Conservation (phyloP, 495 filamentous ascomycete genomes). For the Penicillium malachiteum region DNA sequence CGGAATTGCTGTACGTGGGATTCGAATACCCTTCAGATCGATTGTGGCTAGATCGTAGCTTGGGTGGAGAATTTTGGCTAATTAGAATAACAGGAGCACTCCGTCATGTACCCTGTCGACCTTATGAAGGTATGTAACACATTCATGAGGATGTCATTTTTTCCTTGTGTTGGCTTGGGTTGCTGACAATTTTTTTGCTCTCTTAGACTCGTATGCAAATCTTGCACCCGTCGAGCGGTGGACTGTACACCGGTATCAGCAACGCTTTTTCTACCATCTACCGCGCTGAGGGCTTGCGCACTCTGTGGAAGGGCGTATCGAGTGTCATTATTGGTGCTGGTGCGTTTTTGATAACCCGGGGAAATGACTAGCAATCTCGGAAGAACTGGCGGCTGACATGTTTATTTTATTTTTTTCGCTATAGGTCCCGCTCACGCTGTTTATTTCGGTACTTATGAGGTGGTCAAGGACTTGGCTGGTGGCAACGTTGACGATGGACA, state of each 20-base stretch:
- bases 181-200: slow-evolving; percentile 11
- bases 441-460: slow-evolving; percentile 97
- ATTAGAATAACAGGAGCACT: slow-evolving; percentile 61
- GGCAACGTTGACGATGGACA: slow-evolving; percentile 86
- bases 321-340: slow-evolving; percentile 95
- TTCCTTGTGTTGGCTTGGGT: background rate
- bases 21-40: background rate
- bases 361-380: background rate
- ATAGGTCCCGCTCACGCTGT: slow-evolving; percentile 96
- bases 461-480: slow-evolving; percentile 92
- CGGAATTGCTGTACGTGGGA: slow-evolving; percentile 77
- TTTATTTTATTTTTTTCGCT: background rate
- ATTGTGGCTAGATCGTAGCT: background rate
- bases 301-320: slow-evolving; percentile 93
- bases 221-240: slow-evolving; percentile 79
- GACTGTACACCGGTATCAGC: slow-evolving; percentile 85
- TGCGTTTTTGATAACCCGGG: slow-evolving; percentile 33
- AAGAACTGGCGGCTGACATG: slow-evolving; percentile 25
- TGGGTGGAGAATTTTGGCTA: slow-evolving; percentile 14
- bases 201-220: slow-evolving; percentile 94
- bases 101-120: slow-evolving; percentile 98
- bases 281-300: slow-evolving; percentile 80
- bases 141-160: slow-evolving; percentile 5
- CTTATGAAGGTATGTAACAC: slow-evolving; percentile 79
- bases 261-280: slow-evolving; percentile 92